Evolutionary conservation across 805 yeast species (phyloP).

Genomic region (Candida xyloterini): DNA sequence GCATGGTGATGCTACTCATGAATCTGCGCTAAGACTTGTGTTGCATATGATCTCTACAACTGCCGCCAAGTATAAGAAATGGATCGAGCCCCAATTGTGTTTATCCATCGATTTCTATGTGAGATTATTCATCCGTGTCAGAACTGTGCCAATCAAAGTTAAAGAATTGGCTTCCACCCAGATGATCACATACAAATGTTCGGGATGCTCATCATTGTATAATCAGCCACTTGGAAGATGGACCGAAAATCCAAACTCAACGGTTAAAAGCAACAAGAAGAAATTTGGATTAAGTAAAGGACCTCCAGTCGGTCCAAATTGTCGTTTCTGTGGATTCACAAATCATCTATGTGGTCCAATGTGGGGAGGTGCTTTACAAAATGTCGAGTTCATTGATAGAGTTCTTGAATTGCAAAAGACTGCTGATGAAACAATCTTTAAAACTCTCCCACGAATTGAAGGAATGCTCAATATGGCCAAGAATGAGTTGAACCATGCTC

Average conservation of each 20-base stretch:
- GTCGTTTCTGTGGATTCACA: constrained; percentile 66
- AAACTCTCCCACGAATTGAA: constrained; percentile 77
- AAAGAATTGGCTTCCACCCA: constrained; percentile 75
- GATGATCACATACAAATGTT: constrained; percentile 77
- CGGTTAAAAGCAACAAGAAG: constrained; percentile 29
- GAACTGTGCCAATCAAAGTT: constrained; percentile 75
- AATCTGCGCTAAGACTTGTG: constrained; percentile 85
- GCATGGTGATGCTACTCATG: constrained; percentile 86
- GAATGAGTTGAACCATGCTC: constrained; percentile 60
- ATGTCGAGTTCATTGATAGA: constrained; percentile 59
- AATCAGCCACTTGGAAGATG: constrained; percentile 75
- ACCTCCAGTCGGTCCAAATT: constrained; percentile 56
- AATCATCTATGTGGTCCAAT: constrained; percentile 92
- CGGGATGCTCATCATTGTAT: constrained; percentile 76
- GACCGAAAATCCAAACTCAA: constrained; percentile 29
- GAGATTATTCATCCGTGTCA: constrained; percentile 76
- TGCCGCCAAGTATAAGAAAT: constrained; percentile 86
- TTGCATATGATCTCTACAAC: constrained; percentile 69
- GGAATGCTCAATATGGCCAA: constrained; percentile 90
- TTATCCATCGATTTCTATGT: constrained; percentile 92
- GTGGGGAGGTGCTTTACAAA: constrained; percentile 86
- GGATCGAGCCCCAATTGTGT: constrained; percentile 82
- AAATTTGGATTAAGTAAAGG: constrained; percentile 63
- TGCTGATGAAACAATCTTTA: constrained; percentile 58
- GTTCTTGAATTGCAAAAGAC: constrained; percentile 51